These are phyloP conservation scores for Orychophragmus violaceus DNA, from an alignment of 345 rosid species.

Conservation along the genomic window DNA sequence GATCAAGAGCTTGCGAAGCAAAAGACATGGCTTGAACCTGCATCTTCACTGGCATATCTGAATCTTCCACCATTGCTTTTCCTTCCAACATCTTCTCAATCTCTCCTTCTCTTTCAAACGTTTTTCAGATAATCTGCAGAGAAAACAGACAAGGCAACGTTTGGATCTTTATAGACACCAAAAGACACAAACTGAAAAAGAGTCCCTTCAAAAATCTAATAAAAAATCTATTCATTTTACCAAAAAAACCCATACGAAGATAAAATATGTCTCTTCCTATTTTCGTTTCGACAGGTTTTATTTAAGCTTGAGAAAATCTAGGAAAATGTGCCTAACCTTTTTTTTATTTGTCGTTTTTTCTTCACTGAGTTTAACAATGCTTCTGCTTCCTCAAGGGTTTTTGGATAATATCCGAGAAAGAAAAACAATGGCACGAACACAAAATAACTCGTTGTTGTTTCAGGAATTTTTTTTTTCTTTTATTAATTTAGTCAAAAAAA, in stretches of 20 bases:
- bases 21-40: slow-evolving; percentile 78
- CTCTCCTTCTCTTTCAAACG: not conserved
- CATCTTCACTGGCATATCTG: slow-evolving; percentile 93
- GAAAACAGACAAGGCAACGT: not conserved
- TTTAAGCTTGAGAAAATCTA: not conserved
- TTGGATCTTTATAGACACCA: slow-evolving; percentile 19
- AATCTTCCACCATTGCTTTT: slow-evolving; percentile 67
- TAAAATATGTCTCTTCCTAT: slow-evolving; percentile 11
- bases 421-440: not conserved
- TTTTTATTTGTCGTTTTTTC: slow-evolving; percentile 17
- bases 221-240: slow-evolving; percentile 9
- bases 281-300: not conserved
- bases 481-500: not conserved
- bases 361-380: not conserved
- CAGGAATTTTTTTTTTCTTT: not conserved
- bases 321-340: slow-evolving; percentile 23
- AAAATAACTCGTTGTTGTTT: not conserved
- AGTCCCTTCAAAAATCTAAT: not conserved
- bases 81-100: slow-evolving; percentile 62
- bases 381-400: slow-evolving; percentile 2
- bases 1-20: slow-evolving; percentile 78
- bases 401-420: not conserved
- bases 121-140: not conserved
- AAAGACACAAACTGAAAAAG: not conserved
- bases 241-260: slow-evolving; percentile 20